Evolutionary conservation across 192 early-diverging fungal species (phyloP), one percentile per base, ranked within the genome.

Genomic region (Coemansia erecta): DNA sequence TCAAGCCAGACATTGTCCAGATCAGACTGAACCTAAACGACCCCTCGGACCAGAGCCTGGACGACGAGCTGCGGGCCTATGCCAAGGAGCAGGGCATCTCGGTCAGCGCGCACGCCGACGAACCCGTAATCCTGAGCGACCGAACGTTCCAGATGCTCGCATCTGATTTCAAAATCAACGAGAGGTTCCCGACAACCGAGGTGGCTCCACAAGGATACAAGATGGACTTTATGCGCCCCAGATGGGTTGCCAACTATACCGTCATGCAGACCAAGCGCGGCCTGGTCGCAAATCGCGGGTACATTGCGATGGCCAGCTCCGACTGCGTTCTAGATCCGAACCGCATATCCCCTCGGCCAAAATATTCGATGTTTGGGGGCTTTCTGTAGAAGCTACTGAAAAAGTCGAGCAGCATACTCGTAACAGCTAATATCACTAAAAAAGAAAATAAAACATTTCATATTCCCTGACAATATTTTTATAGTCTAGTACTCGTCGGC

Each of bases 401-500:
- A n/a, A n/a, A n/a, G n/a, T n/a, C n/a, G n/a, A n/a, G n/a, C n/a
- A n/a, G n/a, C n/a, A n/a, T n/a, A n/a, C n/a, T n/a, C n/a, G n/a
- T n/a, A n/a, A n/a, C n/a, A n/a, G n/a, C n/a, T n/a, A n/a, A 31
- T 31, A 31, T 31, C 28, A 31, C 28, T 31, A 31, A 57, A 57
- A 43, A 47, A 47, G 15, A 4, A 46, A 58, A 21, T 19, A 56
- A 35, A 19, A 8, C 17, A 18, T 49, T 23, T 49, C 4, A 44
- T 17, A 9, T 18, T 44, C 17, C 0, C 42, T 5, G 17, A 44
- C 0, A 0, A 0, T 44, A 6, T 44, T 14, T 17, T 17, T 15
- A 44, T 44, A 44, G 14, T 44, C 43, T 62, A 69, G 44, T 56
- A 63, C 55, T 87, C 88, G 35, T 76, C 80, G 33, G 85, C 90